Percentiles rank a stretch among this genome's conserved stretches.
These are phyloP conservation scores for Podospora australis DNA, from an alignment of 495 filamentous ascomycete species.

Conservation along the genomic window DNA sequence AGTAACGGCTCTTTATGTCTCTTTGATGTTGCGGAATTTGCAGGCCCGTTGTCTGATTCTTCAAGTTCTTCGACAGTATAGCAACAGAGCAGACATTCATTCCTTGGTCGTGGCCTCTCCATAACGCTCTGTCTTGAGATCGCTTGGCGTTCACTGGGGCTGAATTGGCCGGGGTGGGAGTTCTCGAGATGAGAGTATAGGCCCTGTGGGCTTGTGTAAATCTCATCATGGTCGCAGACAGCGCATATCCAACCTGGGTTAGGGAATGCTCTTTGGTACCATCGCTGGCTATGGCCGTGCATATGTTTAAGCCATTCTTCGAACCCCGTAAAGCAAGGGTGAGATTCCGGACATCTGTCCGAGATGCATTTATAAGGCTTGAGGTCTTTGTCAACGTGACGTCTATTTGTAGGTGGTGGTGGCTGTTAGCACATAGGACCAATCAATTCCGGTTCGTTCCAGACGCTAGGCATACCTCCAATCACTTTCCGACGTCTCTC, in stretches of 20 bases:
- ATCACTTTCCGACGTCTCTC: neutral
- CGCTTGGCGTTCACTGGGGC: neutral
- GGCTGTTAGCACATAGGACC: too few species aligned
- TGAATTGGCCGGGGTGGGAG: neutral
- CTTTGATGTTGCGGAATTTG: neutral
- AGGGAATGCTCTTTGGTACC: neutral
- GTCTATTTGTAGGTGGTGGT: neutral
- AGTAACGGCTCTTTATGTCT: neutral
- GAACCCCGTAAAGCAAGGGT: neutral
- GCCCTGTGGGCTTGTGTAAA: neutral
- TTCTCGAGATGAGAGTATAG: neutral
- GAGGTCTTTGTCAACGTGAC: constrained; percentile 1
- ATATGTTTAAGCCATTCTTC: neutral
- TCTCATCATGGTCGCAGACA: neutral
- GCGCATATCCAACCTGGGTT: neutral
- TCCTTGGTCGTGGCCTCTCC: neutral
- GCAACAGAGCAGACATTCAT: neutral
- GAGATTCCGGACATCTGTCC: neutral
- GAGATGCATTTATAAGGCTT: neutral
- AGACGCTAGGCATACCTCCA: neutral
- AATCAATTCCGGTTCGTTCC: neutral
- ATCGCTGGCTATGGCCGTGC: neutral
- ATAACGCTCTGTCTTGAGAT: neutral
- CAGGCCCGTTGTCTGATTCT: neutral
- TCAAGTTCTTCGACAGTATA: neutral